Evolutionary conservation across 164 flowering plant genomes (phyloP).

Genomic region (Stephania japonica): DNA sequence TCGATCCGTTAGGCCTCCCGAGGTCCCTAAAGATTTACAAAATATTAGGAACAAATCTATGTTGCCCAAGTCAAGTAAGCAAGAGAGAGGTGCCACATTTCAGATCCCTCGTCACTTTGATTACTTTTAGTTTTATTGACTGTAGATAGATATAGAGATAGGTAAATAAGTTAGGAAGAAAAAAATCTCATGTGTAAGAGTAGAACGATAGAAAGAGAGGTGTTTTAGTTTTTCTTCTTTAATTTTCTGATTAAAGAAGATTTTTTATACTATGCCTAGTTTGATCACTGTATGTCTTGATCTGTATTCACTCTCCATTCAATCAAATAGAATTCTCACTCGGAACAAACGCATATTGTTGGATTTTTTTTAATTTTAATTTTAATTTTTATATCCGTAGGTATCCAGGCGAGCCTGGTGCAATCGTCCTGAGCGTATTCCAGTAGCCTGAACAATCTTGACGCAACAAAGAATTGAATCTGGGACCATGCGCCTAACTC

Average conservation of each 20-base stretch:
- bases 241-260: background rate
- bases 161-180: background rate
- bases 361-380: too few relatives aligned
- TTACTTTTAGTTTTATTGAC: slow-evolving; percentile 35
- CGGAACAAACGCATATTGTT: too few relatives aligned
- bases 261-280: background rate
- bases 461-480: too few relatives aligned
- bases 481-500: too few relatives aligned
- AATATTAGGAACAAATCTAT: slow-evolving; percentile 24
- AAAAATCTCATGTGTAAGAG: background rate
- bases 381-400: too few relatives aligned
- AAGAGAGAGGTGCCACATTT: slow-evolving; percentile 52
- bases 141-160: background rate
- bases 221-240: background rate
- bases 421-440: too few relatives aligned
- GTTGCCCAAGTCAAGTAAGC: slow-evolving; percentile 35
- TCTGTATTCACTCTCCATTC: background rate
- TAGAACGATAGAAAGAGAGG: background rate
- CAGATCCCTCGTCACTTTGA: slow-evolving; percentile 70
- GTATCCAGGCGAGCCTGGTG: too few relatives aligned
- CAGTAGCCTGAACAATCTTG: too few relatives aligned
- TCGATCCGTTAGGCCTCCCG: slow-evolving; percentile 72
- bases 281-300: background rate
- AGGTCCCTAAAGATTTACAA: slow-evolving; percentile 40
- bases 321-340: background rate